Evolutionary conservation across 2,329 filamentous ascomycete genomes (phyloP).

Genomic region (Fusarium papillatum): DNA sequence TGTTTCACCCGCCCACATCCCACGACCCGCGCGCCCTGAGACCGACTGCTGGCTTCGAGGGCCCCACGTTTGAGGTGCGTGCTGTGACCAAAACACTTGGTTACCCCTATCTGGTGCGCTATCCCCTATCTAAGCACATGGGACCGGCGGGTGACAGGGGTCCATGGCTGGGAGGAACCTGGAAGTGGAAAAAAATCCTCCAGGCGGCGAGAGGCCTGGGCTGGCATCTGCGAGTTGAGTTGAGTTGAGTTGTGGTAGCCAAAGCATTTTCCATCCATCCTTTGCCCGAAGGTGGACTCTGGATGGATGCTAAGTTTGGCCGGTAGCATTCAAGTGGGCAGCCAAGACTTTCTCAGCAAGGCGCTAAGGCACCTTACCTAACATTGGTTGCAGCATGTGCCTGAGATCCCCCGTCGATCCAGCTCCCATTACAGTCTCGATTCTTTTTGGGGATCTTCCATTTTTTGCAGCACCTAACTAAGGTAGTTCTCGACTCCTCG

Average conservation of each 20-base stretch:
- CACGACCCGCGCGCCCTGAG: conserved; percentile 11
- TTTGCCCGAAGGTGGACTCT: conserved; percentile 19
- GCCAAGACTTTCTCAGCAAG: conserved; percentile 13
- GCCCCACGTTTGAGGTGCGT: conserved; percentile 23
- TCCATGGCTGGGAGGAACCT: conserved; percentile 7
- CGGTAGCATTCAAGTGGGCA: conserved; percentile 7
- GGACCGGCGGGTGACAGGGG: conserved; percentile 39
- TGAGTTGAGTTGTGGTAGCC: conserved; percentile 7
- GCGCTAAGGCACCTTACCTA: conserved; percentile 17
- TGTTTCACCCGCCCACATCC: conserved; percentile 34
- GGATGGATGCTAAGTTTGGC: not conserved
- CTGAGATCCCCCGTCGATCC: conserved; percentile 28
- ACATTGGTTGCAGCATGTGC: conserved; percentile 34
- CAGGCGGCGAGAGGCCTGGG: not conserved
- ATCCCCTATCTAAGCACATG: conserved; percentile 38
- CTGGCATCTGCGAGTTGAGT: conserved; percentile 2
- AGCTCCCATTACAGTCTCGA: conserved; percentile 28
- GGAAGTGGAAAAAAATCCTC: conserved; percentile 4
- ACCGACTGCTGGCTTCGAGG: conserved; percentile 28
- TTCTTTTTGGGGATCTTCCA: conserved; percentile 18
- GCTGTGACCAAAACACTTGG: conserved; percentile 33
- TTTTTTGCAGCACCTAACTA: conserved; percentile 6
- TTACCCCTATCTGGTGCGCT: conserved; percentile 40
- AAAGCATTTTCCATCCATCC: not conserved
- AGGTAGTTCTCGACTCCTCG: conserved; percentile 22